Base-by-base conservation (phyloP, 2,329 filamentous ascomycete species). In the Kalmusia sp. region DNA sequence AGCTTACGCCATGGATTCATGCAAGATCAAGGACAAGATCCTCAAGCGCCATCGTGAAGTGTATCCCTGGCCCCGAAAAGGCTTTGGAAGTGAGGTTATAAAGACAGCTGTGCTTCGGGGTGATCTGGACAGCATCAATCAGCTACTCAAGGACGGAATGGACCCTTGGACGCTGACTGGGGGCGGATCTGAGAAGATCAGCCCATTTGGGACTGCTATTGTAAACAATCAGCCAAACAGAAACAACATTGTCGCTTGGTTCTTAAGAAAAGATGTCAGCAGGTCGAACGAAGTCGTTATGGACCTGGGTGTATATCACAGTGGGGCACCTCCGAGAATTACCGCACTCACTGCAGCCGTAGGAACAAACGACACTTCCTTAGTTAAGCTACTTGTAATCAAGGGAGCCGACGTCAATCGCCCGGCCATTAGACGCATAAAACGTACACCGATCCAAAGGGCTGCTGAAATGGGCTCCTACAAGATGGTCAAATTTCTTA, bases 401-500 rank as follows among this genome's bases (percentile, higher is more conserved):
- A 14, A 28, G 7, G 46, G 46, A 24, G 46, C 31, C 15, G 25
- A 49, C 31, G 46, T 49, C 14, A 43, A 51, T 27, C 27, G 9
- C 6, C 24, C 37, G 9, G 48, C 38, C 14, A 12, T 27, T 17
- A 17, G 25, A 14, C 15, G 27, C 6, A 51, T 51, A 11, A 44
- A 44, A 24, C 48, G 38, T 14, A 43, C 48, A 9, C 48, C 48
- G 19, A 9, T 51, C 12, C 48, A 51, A 24, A 17, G 25, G 25
- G 48, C 48, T 22, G 15, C 27, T 5, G 48, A 51, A 22, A 8
- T 41, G 17, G 38, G 9, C 27, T 28, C 30, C 5, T 30, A 25
- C 34, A 17, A 49, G 5, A 49, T 40, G 46, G 46, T 49, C 11
- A 24, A 49, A 21, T 49, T 39, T 22, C 34, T 49, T 7, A 49